A percentile compares a stretch with the other conserved stretches of the same genome.
These are phyloP conservation scores for Neopestalotiopsis clavispora DNA, from an alignment of 2,329 filamentous ascomycete species.

Conservation along the genomic window DNA sequence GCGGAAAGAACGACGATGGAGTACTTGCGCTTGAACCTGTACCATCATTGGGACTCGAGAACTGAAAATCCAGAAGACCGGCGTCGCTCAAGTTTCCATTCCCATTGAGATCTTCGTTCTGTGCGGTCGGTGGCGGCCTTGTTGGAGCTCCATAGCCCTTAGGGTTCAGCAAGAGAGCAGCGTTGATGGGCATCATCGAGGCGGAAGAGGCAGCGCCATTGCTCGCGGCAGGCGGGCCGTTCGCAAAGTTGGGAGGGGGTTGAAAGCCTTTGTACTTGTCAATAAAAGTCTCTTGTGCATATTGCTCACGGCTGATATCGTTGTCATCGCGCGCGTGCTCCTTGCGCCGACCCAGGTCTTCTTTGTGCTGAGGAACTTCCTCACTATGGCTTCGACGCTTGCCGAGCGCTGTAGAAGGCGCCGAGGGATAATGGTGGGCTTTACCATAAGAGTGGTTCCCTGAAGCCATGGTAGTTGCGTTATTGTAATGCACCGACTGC, in stretches of 20 bases:
- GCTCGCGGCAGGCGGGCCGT: conserved; percentile 18
- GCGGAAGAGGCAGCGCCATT: conserved; percentile 24
- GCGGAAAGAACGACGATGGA: conserved; percentile 21
- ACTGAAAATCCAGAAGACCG: conserved; percentile 47
- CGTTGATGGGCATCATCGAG: conserved; percentile 41
- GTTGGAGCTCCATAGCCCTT: conserved; percentile 35
- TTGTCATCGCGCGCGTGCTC: conserved; percentile 25
- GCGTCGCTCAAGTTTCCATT: conserved; percentile 34
- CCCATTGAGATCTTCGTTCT: conserved; percentile 30
- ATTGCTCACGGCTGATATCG: conserved; percentile 21
- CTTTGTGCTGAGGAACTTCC: conserved; percentile 6
- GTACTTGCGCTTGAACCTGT: conserved; percentile 24
- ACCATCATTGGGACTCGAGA: conserved; percentile 36
- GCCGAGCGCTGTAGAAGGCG: neutral
- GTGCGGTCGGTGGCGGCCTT: conserved; percentile 20
- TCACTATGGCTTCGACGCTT: conserved; percentile 18
- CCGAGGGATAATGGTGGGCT: neutral
- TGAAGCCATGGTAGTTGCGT: conserved; percentile 15
- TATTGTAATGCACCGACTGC: neutral
- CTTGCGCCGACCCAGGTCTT: conserved; percentile 9
- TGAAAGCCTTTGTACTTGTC: conserved; percentile 28
- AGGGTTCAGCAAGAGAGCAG: conserved; percentile 47
- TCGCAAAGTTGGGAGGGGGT: conserved; percentile 28
- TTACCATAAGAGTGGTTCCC: conserved; percentile 16
- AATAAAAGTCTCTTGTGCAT: conserved; percentile 12